Percentiles rank a stretch among this genome's conserved stretches.
Evolutionary conservation across 805 yeast genomes (phyloP).

Genomic region (Metschnikowia cerradonensis): DNA sequence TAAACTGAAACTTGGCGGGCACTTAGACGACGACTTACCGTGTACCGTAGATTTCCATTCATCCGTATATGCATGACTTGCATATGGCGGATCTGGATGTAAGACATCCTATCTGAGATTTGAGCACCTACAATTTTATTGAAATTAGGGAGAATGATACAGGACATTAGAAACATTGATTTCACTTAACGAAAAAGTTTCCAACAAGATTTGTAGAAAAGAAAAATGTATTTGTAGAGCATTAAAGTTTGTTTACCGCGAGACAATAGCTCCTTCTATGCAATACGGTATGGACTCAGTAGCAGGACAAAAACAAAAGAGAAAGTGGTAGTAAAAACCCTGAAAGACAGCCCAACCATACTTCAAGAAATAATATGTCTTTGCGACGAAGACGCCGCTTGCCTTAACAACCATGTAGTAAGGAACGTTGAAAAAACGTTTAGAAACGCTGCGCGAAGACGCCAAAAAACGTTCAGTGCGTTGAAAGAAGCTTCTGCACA

Average conservation of each 20-base stretch:
- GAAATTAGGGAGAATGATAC: too few relatives aligned
- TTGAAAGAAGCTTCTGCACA: constrained; percentile 4
- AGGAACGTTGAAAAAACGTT: not conserved
- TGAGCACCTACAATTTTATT: not conserved
- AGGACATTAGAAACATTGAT: too few relatives aligned
- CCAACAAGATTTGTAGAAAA: too few relatives aligned
- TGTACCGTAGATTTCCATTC: not conserved
- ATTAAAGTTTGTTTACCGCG: too few relatives aligned
- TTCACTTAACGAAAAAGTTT: too few relatives aligned
- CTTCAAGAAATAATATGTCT: not conserved
- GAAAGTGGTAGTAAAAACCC: too few relatives aligned
- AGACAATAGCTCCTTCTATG: not conserved
- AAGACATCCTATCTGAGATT: not conserved
- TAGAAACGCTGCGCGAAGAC: not conserved
- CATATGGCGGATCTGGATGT: not conserved
- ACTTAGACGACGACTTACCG: not conserved
- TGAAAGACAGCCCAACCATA: not conserved
- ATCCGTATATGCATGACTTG: not conserved
- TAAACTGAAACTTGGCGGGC: not conserved
- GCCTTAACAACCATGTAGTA: not conserved
- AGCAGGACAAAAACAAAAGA: not conserved
- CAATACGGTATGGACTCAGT: not conserved
- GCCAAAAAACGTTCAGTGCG: constrained; percentile 1
- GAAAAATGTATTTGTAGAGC: too few relatives aligned
- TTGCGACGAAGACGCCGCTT: not conserved